Conservation (phyloP, 352 stramenopile genomes). For the Halophytophthora polymorphica region DNA sequence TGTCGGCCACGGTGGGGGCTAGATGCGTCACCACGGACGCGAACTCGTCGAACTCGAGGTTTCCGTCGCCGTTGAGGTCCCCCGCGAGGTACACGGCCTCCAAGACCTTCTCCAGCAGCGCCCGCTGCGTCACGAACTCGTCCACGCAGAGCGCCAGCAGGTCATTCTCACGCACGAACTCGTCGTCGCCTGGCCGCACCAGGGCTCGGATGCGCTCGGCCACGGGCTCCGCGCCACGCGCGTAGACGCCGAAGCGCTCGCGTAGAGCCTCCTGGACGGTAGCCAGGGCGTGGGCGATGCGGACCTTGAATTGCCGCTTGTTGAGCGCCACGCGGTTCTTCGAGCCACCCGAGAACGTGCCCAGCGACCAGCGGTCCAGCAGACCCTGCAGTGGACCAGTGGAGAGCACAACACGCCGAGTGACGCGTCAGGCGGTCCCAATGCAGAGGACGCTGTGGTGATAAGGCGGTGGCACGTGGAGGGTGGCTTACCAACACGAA, state of each 20-base stretch:
- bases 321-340: conserved; percentile 56
- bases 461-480: not conserved
- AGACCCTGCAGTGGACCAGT: conserved; percentile 23
- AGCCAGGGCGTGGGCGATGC: conserved; percentile 40
- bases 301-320: conserved; percentile 61
- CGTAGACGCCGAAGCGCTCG: conserved; percentile 67
- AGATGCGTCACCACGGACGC: conserved; percentile 54
- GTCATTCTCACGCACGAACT: conserved; percentile 65
- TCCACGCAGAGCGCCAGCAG: conserved; percentile 57
- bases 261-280: conserved; percentile 54
- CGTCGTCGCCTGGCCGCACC: conserved; percentile 37
- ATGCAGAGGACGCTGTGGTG: not conserved
- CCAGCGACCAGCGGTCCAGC: conserved; percentile 59
- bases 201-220: conserved; percentile 36
- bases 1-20: conserved; percentile 47
- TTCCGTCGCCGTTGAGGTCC: conserved; percentile 65
- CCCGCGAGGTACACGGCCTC: conserved; percentile 66
- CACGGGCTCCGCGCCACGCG: conserved; percentile 46
- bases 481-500: conserved; percentile 49
- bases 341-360: conserved; percentile 45
- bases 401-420: not conserved
- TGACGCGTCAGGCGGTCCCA: not conserved
- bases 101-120: conserved; percentile 64
- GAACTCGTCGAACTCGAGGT: conserved; percentile 77
- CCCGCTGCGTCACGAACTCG: conserved; percentile 48